Percentiles rank a stretch among this genome's conserved stretches.
phyloP scores from a whole-genome alignment of 2,329 filamentous ascomycete species.

The Fusarium oxysporum region DNA sequence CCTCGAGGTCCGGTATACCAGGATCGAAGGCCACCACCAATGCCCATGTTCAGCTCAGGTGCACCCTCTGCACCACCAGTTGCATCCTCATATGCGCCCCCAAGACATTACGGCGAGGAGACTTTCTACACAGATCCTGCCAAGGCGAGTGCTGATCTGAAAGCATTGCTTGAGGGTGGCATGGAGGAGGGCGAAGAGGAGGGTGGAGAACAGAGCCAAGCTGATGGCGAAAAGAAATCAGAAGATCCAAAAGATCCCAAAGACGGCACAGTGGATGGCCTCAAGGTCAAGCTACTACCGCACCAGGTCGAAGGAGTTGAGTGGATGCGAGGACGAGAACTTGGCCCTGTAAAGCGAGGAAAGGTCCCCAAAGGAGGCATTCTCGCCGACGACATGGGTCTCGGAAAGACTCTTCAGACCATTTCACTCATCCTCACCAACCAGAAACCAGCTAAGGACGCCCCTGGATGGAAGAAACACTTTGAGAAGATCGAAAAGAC shows the following conservation, averaged over 20 bases:
- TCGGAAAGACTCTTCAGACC: slow-evolving; percentile 96
- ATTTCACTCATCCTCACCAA: slow-evolving; percentile 90
- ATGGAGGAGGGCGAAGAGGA: slow-evolving; percentile 76
- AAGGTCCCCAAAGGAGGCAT: slow-evolving; percentile 91
- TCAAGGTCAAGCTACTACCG: slow-evolving; percentile 88
- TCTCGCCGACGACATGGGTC: slow-evolving; percentile 95
- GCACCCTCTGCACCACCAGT: slow-evolving; percentile 18
- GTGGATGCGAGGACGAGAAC: slow-evolving; percentile 96
- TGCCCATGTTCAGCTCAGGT: slow-evolving; percentile 62
- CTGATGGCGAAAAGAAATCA: slow-evolving; percentile 34
- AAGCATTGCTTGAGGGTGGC: slow-evolving; percentile 83
- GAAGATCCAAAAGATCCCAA: slow-evolving; percentile 51
- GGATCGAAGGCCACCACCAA: slow-evolving; percentile 59
- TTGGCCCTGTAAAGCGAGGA: slow-evolving; percentile 84
- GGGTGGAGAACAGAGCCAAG: slow-evolving; percentile 48
- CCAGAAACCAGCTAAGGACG: slow-evolving; percentile 70
- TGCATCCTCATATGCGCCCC: slow-evolving; percentile 17
- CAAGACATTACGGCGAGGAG: slow-evolving; percentile 53
- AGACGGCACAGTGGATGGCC: slow-evolving; percentile 74
- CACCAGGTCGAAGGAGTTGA: slow-evolving; percentile 94
- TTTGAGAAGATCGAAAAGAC: slow-evolving; percentile 77
- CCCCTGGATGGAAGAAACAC: slow-evolving; percentile 74
- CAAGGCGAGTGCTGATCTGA: slow-evolving; percentile 81
- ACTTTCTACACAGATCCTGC: slow-evolving; percentile 75
- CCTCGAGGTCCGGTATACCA: slow-evolving; percentile 61